Conservation (phyloP, 192 early-diverging fungal species). For the Helicostylum pulchrum region DNA sequence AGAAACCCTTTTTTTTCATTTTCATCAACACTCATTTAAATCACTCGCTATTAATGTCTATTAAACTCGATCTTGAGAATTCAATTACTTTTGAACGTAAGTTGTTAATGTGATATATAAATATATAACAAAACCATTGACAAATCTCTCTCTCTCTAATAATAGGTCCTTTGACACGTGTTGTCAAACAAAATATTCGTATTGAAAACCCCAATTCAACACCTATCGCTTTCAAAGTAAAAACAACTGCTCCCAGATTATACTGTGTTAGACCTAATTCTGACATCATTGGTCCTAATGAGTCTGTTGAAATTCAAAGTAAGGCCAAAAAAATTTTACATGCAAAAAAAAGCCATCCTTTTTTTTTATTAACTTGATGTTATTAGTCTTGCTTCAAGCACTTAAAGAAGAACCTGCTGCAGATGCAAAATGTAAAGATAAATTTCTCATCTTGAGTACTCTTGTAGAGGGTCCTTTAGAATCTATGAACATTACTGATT, state of each 20-base stretch:
- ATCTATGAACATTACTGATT: conserved; percentile 58
- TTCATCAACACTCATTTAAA: too few relatives aligned
- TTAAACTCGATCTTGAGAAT: conserved; percentile 56
- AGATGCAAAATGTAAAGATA: conserved; percentile 90
- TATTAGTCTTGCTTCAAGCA: conserved; percentile 78
- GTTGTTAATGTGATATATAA: conserved; percentile 20
- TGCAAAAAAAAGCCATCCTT: not conserved
- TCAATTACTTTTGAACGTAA: conserved; percentile 60
- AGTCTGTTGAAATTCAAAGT: conserved; percentile 73
- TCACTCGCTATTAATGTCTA: conserved; percentile 41
- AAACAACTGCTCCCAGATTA: conserved; percentile 96
- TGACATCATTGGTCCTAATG: conserved; percentile 70
- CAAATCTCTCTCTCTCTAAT: not conserved
- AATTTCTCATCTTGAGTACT: conserved; percentile 92
- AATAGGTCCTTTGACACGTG: conserved; percentile 61
- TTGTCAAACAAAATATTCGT: conserved; percentile 53
- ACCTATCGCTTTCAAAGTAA: conserved; percentile 95
- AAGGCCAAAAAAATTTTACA: conserved; percentile 18
- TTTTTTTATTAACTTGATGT: not conserved
- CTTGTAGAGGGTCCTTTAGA: conserved; percentile 69
- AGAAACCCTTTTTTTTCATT: too few relatives aligned
- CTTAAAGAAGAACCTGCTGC: conserved; percentile 78
- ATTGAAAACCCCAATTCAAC: conserved; percentile 62
- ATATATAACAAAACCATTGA: not conserved
- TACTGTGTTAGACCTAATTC: conserved; percentile 96